Percentiles rank a stretch among this genome's conserved stretches.
Conservation (phyloP, 495 filamentous ascomycete genomes). For the Penicillium cinerascens region DNA sequence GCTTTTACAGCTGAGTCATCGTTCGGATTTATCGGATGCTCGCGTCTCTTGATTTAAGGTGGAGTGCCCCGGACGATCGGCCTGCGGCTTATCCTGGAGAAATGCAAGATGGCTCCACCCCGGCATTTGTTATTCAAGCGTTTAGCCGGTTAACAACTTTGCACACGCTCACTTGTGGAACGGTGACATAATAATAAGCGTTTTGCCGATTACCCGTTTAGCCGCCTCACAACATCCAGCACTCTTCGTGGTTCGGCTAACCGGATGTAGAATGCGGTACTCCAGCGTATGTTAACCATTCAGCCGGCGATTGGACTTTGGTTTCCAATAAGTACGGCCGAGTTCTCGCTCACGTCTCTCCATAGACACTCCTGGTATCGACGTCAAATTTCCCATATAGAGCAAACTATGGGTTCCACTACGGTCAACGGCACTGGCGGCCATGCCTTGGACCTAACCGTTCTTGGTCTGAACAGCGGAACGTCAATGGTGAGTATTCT, state of each 20-base stretch:
- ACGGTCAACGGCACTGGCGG: neutral
- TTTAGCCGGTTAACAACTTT: slow-evolving; percentile 22
- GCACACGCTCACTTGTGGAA: neutral
- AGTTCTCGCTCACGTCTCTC: neutral
- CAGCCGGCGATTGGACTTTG: neutral
- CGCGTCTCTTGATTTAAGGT: neutral
- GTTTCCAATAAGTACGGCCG: neutral
- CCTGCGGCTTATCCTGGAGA: neutral
- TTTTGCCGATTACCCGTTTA: slow-evolving; percentile 16
- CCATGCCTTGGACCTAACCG: slow-evolving; percentile 36
- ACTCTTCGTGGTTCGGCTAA: neutral
- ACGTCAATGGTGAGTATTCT: slow-evolving; percentile 33
- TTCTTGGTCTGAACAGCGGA: slow-evolving; percentile 50
- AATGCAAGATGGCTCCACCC: neutral
- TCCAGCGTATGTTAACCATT: neutral
- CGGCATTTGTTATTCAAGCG: slow-evolving; percentile 5
- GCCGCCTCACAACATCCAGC: neutral
- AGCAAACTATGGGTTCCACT: slow-evolving; percentile 12
- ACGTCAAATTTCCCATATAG: neutral
- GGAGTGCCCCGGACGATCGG: slow-evolving; percentile 1
- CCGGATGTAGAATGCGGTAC: neutral
- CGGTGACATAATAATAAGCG: slow-evolving; percentile 1
- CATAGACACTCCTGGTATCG: neutral
- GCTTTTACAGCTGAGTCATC: neutral
- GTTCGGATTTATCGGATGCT: neutral